Evolutionary conservation across 441 rosid species (phyloP), one percentile per base, ranked within the genome.

Genomic region (Omphalea diandra): DNA sequence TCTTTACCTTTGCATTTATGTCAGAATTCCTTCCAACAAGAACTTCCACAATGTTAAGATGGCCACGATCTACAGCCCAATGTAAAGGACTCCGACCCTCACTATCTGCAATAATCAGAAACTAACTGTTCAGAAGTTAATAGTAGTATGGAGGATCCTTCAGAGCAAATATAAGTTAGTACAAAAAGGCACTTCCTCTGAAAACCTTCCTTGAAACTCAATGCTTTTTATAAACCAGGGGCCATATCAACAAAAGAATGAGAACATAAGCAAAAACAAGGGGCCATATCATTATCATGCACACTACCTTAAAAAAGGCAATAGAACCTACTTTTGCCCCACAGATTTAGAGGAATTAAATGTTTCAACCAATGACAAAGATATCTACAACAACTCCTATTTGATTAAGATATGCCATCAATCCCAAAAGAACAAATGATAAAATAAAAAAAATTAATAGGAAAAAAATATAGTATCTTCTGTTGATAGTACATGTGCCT

Each of bases 31-130:
- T 85, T 68, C 81, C 82, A 52, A 90, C 72, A 72, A 92, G 90
- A 54, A 73, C 72, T 77, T 92, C 87, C 0, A 82, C 76, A 38
- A 89, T 77, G 57, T 85, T 50, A 40, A 81, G 66, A 74, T 92
- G 97, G 17, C 99, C 97, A 68, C 99, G 98, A 72, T 94, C 98
- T 72, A 88, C 96, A 63, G 98, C 99, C 99, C 99, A 94, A 77
- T 94, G 99, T 83, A 94, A 81, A 3, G 99, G 93, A 31, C 93
- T 89, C 67, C 91, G 88, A 53, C 98, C 94, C 82, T 94, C 97
- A 75, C 98, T 87, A 72, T 94, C 99, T 92, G 88, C 67, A 83
- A 72, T 63, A 62, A 81, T 78, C 69, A 71, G 17, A 27, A 41
- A 75, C 65, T 66, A 67, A 56, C 31, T 14, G 24, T 32, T 79